These are phyloP conservation scores for Amanita muscaria DNA, from an alignment of 768 basidiomycete genomes.

Conservation along the genomic window DNA sequence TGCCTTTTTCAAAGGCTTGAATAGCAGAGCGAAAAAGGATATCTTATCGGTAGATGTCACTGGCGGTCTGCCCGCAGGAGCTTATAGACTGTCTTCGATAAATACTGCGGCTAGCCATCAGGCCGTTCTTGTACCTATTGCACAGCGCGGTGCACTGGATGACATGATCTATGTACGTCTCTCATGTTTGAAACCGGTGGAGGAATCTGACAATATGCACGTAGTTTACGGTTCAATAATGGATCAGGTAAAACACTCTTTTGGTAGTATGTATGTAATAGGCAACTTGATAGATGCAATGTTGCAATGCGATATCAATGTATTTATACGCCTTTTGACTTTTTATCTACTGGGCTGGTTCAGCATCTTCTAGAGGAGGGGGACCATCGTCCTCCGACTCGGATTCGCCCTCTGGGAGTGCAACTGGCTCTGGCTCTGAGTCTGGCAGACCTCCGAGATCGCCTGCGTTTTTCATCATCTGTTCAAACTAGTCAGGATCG, in stretches of 20 bases:
- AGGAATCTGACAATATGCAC: neutral
- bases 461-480: conserved; percentile 50
- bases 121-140: conserved; percentile 48
- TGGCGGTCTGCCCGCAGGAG: conserved; percentile 46
- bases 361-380: conserved; percentile 68
- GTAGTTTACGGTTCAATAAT: neutral
- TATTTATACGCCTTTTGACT: conserved; percentile 19
- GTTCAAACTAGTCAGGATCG: neutral
- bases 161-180: conserved; percentile 46
- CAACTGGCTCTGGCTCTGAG: conserved; percentile 14
- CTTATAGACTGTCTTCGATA: conserved; percentile 54
- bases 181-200: neutral
- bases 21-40: conserved; percentile 39
- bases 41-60: conserved; percentile 41
- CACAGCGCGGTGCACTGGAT: conserved; percentile 51
- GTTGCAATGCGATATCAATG: no score
- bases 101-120: conserved; percentile 53
- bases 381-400: conserved; percentile 62
- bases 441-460: conserved; percentile 12
- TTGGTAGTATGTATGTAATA: no score
- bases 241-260: no score
- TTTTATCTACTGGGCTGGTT: conserved; percentile 16
- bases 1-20: conserved; percentile 50
- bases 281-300: no score
- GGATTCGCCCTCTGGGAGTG: conserved; percentile 25